Evolutionary conservation across 129 eudicot species (phyloP), one percentile per base, ranked within the genome.

Genomic region (Erigeron canadensis): DNA sequence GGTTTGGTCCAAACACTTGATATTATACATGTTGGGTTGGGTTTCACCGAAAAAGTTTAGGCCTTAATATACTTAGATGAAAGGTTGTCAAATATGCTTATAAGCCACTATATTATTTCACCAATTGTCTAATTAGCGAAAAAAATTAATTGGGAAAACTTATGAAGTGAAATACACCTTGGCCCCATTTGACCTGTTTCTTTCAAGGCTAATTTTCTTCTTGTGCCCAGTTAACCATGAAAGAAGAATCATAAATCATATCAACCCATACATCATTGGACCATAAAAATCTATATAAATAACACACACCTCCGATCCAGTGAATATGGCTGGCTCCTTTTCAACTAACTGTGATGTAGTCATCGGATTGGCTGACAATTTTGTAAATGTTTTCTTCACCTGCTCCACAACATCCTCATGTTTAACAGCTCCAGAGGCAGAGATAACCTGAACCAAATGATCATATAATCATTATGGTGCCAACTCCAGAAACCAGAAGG

Each of bases 391-490:
- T 45, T 76, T 66, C 78, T 87, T 84, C 42, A 88, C 97, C 74
- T 82, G 86, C 70, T 95, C 90, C 57, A 95, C 99, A 69, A 95
- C 38, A 1, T 95, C 99, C 67, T 95, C 97, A 57, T 95, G 99
- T 72, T 90, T 95, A 43, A 95, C 89, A 71, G 96, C 94, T 74
- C 99, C 99, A 73, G 99, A 78, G 8, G 94, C 99, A 69, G 87
- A 87, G 79, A 94, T 87, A 2, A 94, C 96, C 98, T 94, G 69
- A 43, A 17, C 12, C 57, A 71, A 38, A 72, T 37, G 16, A 59
- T 43, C 75, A 81, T 69, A 18, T 10, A 7, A 75, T 21, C 61
- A 34, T 60, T 19, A 22, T 37, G 17, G 11, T 64, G 40, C 17
- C 23, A 22, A 64, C n/a, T 23, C 66, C 60, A 34, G 11, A 28